Conservation (phyloP, 140 eudicot genomes). For the Cichorium intybus region DNA sequence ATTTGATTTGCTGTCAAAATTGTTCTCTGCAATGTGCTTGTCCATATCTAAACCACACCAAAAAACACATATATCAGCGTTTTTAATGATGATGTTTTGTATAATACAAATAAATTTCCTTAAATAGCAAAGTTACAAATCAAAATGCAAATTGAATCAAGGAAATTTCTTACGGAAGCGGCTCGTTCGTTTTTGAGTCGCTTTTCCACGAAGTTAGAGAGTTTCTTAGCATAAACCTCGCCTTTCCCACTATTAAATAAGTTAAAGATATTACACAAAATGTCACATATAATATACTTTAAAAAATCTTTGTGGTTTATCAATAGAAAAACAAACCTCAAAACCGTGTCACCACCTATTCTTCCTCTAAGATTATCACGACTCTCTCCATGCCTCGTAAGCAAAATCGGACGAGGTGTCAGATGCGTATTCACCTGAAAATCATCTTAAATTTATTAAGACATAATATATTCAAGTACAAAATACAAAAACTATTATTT, state of each 20-base stretch:
- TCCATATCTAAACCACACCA: constrained; percentile 76
- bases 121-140: background rate
- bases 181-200: constrained; percentile 87
- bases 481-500: background rate
- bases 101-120: background rate
- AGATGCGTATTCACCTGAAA: constrained; percentile 91
- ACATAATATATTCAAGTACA: background rate
- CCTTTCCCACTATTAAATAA: constrained; percentile 71
- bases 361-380: constrained; percentile 86
- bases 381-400: constrained; percentile 95
- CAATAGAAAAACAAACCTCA: constrained; percentile 50
- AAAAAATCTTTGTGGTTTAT: background rate
- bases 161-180: constrained; percentile 81
- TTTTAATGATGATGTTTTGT: too few species aligned
- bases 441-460: background rate
- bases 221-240: constrained; percentile 93
- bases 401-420: constrained; percentile 93
- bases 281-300: background rate
- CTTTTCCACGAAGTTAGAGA: constrained; percentile 89
- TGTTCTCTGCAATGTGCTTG: constrained; percentile 96
- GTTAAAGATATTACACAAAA: constrained; percentile 7
- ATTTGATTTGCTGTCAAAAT: constrained; percentile 84
- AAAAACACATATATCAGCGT: background rate
- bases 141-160: background rate
- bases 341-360: constrained; percentile 91